Conservation (phyloP, 176 grass and related monocot species). For the Musa acuminata region DNA sequence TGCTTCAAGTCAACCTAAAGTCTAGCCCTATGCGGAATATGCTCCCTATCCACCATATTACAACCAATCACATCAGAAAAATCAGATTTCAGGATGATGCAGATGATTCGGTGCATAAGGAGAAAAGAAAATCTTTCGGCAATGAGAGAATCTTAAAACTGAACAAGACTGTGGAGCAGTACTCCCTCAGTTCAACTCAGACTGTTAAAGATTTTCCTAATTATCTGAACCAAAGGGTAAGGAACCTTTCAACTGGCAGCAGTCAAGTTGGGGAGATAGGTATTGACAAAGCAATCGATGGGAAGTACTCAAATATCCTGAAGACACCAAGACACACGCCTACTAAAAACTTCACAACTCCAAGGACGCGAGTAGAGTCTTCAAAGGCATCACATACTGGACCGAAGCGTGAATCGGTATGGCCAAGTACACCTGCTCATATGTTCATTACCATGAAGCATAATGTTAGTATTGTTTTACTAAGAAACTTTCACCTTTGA, state of each 20-base stretch:
- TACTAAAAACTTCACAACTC: slow-evolving; percentile 36
- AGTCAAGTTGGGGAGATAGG: slow-evolving; percentile 54
- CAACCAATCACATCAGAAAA: slow-evolving; percentile 54
- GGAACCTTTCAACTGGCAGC: slow-evolving; percentile 51
- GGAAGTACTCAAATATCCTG: slow-evolving; percentile 40
- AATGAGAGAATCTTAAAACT: slow-evolving; percentile 59
- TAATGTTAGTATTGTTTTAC: not conserved
- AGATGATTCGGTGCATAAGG: slow-evolving; percentile 40
- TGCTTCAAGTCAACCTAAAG: slow-evolving; percentile 91
- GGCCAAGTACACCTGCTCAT: not conserved
- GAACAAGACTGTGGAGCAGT: slow-evolving; percentile 47
- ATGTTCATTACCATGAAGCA: not conserved
- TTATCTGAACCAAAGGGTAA: slow-evolving; percentile 36
- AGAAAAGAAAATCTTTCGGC: slow-evolving; percentile 53
- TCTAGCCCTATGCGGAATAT: slow-evolving; percentile 44
- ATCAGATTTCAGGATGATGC: slow-evolving; percentile 60
- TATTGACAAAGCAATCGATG: slow-evolving; percentile 44
- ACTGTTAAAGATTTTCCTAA: slow-evolving; percentile 64
- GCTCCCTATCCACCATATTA: slow-evolving; percentile 31
- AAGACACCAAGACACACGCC: slow-evolving; percentile 48
- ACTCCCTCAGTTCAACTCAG: slow-evolving; percentile 46
- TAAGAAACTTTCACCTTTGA: not conserved
- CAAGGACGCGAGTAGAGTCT: slow-evolving; percentile 38
- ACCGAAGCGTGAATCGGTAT: slow-evolving; percentile 49
- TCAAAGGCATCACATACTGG: slow-evolving; percentile 48